A percentile compares a stretch with the other conserved stretches of the same genome.
phyloP scores from a whole-genome alignment of 2,329 filamentous ascomycete genomes.

The Dactylellina leptospora region DNA sequence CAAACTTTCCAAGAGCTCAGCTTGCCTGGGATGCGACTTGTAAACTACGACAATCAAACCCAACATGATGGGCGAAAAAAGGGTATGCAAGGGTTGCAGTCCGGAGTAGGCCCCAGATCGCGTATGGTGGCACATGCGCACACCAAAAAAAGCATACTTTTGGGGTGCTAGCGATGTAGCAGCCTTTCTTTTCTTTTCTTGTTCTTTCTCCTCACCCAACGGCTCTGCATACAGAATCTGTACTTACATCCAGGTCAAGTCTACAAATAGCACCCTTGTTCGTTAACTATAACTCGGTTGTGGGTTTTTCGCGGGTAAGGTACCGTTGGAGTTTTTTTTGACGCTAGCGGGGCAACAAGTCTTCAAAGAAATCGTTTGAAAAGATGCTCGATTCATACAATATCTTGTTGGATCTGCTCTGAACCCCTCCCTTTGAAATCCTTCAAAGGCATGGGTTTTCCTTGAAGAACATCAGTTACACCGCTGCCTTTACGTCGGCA shows the following conservation, averaged over 20 bases:
- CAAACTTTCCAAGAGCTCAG: conserved; percentile 35
- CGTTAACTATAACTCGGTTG: conserved; percentile 9
- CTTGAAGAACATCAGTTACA: too few species aligned
- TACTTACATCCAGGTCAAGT: conserved; percentile 8
- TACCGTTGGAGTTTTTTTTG: not conserved
- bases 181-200: conserved; percentile 15
- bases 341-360: conserved; percentile 7
- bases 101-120: not conserved
- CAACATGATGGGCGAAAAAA: conserved; percentile 3
- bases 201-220: not conserved
- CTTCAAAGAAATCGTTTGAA: conserved; percentile 22
- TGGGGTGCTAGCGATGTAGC: conserved; percentile 1
- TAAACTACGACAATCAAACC: conserved; percentile 18
- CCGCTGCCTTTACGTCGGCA: not conserved
- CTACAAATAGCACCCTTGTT: conserved; percentile 35
- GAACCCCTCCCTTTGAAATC: not conserved
- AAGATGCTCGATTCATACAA: not conserved
- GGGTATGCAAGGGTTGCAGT: conserved; percentile 11
- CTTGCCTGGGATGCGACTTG: conserved; percentile 29
- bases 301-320: conserved; percentile 1
- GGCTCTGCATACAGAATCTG: not conserved
- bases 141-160: conserved; percentile 46
- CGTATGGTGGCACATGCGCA: conserved; percentile 43
- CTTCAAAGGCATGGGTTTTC: not conserved
- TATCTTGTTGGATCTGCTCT: not conserved